Percentiles rank a stretch among this genome's conserved stretches.
These are phyloP conservation scores for Ustilago trichophora DNA, from an alignment of 1,284 basidiomycete genomes.

Conservation along the genomic window DNA sequence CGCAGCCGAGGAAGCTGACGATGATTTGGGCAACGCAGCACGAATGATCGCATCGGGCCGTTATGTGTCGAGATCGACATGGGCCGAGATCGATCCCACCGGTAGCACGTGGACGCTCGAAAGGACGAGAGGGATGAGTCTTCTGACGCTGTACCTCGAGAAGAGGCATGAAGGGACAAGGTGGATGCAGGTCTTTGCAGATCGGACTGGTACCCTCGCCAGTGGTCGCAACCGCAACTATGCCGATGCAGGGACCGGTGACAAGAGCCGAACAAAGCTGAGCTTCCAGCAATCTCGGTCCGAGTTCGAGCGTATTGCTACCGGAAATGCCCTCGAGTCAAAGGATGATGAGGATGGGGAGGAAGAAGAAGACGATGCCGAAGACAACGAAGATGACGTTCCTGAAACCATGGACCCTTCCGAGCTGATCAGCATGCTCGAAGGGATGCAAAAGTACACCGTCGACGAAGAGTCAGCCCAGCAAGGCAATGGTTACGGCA, in stretches of 20 bases:
- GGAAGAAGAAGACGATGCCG: conserved; percentile 33
- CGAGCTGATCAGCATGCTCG: conserved; percentile 79
- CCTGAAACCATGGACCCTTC: conserved; percentile 88
- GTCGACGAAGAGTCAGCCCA: conserved; percentile 70
- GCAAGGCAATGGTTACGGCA: conserved; percentile 69
- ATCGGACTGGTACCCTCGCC: conserved; percentile 8
- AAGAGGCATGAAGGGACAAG: conserved; percentile 71
- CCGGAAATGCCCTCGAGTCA: too few relatives aligned
- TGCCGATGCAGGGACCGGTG: background rate
- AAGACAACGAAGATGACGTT: conserved; percentile 73
- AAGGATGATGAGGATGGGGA: conserved; percentile 3
- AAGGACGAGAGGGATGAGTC: conserved; percentile 8
- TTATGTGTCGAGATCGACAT: conserved; percentile 47
- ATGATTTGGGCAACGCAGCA: conserved; percentile 27
- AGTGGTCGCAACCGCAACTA: background rate
- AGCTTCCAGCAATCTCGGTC: conserved; percentile 26
- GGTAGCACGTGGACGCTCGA: conserved; percentile 57
- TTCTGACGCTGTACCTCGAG: conserved; percentile 57
- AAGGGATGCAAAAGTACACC: conserved; percentile 85
- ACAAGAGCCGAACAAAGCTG: conserved; percentile 11
- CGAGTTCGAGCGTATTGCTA: conserved; percentile 5
- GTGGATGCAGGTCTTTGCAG: conserved; percentile 82
- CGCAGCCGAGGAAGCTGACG: conserved; percentile 3
- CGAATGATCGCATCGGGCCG: conserved; percentile 31
- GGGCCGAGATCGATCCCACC: conserved; percentile 52